phyloP scores from a whole-genome alignment of 2,329 filamentous ascomycete genomes.

The Lecanicillium sp. region DNA sequence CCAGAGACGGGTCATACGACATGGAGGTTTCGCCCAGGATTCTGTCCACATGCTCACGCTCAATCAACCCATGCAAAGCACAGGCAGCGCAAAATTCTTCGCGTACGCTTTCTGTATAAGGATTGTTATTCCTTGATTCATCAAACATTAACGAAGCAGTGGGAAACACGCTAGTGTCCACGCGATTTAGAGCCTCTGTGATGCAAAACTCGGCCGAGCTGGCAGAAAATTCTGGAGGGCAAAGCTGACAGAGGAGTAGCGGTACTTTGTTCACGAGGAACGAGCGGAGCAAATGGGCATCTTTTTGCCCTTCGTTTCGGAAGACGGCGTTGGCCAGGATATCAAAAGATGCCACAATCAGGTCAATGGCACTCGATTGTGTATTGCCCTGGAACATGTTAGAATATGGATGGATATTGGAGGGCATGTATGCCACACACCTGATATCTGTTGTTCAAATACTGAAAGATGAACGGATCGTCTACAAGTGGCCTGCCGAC shows the following conservation, averaged over 20 bases:
- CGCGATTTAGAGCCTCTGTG: slow-evolving; percentile 66
- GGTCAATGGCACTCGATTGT: slow-evolving; percentile 68
- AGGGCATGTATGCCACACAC: slow-evolving; percentile 38
- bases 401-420: slow-evolving; percentile 5
- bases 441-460: slow-evolving; percentile 78
- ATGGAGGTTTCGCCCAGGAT: slow-evolving; percentile 80
- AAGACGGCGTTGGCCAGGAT: slow-evolving; percentile 82
- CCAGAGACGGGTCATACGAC: slow-evolving; percentile 65
- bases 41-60: slow-evolving; percentile 66
- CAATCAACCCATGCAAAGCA: slow-evolving; percentile 77
- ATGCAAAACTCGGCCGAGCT: slow-evolving; percentile 67
- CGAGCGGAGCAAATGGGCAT: slow-evolving; percentile 70
- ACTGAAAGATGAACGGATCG: slow-evolving; percentile 68
- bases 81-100: slow-evolving; percentile 85
- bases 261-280: slow-evolving; percentile 70
- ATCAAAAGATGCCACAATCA: slow-evolving; percentile 85
- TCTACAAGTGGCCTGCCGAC: slow-evolving; percentile 77
- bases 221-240: slow-evolving; percentile 62
- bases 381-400: slow-evolving; percentile 54
- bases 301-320: slow-evolving; percentile 45
- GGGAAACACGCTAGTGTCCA: slow-evolving; percentile 70
- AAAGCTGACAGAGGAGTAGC: slow-evolving; percentile 43
- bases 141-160: slow-evolving; percentile 53
- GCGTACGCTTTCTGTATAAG: slow-evolving; percentile 50
- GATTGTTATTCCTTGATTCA: slow-evolving; percentile 48